Evolutionary conservation across 1,284 basidiomycete species (phyloP).

Genomic region (Athelia sp.): DNA sequence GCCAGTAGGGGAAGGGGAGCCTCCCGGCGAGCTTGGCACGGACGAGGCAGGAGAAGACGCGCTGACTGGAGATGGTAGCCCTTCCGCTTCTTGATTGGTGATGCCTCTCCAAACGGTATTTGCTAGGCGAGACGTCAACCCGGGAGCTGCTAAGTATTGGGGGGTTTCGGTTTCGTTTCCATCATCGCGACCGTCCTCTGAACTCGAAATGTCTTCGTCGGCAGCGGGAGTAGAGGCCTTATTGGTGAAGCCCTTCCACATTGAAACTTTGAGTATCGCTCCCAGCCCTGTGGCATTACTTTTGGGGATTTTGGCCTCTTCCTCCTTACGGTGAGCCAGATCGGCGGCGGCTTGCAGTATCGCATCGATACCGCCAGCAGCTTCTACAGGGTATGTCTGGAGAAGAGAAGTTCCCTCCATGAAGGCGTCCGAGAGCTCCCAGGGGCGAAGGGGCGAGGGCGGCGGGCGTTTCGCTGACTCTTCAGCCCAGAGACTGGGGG

Average conservation of each 20-base stretch:
- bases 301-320: constrained; percentile 28
- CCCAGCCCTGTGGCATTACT: constrained; percentile 40
- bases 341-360: constrained; percentile 66
- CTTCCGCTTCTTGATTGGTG: constrained; percentile 65
- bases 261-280: constrained; percentile 49
- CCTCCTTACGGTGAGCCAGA: constrained; percentile 45
- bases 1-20: constrained; percentile 25
- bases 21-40: constrained; percentile 19
- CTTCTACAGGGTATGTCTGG: constrained; percentile 56
- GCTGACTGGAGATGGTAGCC: constrained; percentile 42
- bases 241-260: constrained; percentile 66
- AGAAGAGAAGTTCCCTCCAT: constrained; percentile 60
- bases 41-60: constrained; percentile 23
- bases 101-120: constrained; percentile 68
- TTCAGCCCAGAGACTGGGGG: constrained; percentile 51
- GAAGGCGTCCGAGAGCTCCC: constrained; percentile 61
- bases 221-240: constrained; percentile 34
- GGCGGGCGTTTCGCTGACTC: constrained; percentile 34
- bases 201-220: constrained; percentile 28
- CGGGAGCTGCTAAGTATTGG: constrained; percentile 19
- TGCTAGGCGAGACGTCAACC: constrained; percentile 50
- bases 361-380: constrained; percentile 62
- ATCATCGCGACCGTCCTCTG: constrained; percentile 29
- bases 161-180: constrained; percentile 41
- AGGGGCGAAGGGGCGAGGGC: constrained; percentile 41